Evolutionary conservation across 441 rosid species (phyloP).

Genomic region (Populus tomentosa): DNA sequence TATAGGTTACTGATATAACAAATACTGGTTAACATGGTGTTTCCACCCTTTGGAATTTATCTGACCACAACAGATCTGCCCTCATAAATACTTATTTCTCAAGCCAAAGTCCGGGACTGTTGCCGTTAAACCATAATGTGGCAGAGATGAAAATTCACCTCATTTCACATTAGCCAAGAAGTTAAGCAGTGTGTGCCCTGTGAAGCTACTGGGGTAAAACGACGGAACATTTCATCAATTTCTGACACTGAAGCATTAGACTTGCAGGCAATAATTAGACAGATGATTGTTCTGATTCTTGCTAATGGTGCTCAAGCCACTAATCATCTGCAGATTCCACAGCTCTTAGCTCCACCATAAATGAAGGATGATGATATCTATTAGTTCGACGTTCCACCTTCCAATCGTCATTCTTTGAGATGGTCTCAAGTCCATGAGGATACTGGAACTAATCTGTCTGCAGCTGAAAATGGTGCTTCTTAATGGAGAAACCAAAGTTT

Average conservation of each 20-base stretch:
- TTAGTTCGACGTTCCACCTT: neutral
- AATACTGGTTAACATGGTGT: neutral
- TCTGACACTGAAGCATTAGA: neutral
- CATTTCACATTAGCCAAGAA: neutral
- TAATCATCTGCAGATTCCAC: neutral
- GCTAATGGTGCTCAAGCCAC: neutral
- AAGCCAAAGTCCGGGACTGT: neutral
- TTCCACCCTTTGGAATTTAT: too few species aligned
- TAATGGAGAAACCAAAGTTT: neutral
- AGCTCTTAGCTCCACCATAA: neutral
- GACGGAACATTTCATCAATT: neutral
- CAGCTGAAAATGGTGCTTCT: neutral
- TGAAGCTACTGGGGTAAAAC: neutral
- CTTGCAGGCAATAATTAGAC: neutral
- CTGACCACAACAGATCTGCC: neutral
- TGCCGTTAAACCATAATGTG: neutral
- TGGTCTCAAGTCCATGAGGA: neutral
- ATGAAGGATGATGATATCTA: neutral
- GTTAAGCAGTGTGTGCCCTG: neutral
- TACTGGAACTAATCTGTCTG: neutral
- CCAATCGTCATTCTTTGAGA: neutral
- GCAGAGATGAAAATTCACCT: neutral
- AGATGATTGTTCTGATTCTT: neutral
- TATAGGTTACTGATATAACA: neutral
- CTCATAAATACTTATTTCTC: neutral